Evolutionary conservation across 768 basidiomycete species (phyloP).

Genomic region (Mycena olivaceomarginata): DNA sequence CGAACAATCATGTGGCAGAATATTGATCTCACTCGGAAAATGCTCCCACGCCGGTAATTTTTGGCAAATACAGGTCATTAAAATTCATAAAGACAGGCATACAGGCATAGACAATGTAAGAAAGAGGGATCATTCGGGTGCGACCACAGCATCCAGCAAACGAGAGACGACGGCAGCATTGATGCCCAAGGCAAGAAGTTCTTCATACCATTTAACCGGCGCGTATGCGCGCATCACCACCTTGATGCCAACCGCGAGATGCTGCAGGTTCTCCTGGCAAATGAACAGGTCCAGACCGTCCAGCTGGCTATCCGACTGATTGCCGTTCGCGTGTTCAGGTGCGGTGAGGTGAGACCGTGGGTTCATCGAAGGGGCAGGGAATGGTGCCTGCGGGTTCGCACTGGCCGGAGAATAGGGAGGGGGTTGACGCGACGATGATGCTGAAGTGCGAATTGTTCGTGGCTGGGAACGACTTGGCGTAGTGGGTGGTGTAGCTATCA

Average conservation of each 20-base stretch:
- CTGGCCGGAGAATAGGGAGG: neutral
- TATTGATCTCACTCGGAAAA: no score
- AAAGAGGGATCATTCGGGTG: no score
- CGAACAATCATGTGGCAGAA: no score
- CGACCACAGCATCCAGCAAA: neutral
- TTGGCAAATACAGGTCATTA: no score
- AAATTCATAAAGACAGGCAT: no score
- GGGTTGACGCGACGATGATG: neutral
- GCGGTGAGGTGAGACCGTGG: no score
- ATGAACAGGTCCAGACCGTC: neutral
- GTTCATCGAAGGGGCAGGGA: no score
- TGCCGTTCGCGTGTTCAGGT: no score
- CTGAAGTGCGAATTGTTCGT: neutral
- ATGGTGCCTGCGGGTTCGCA: no score
- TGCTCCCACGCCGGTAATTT: no score
- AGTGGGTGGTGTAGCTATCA: neutral
- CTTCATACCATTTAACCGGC: conserved; percentile 18
- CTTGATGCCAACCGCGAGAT: neutral
- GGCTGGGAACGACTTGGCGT: neutral
- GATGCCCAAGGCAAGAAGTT: neutral
- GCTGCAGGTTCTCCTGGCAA: neutral
- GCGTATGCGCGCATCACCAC: neutral
- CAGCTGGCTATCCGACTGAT: no score
- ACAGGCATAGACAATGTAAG: no score
- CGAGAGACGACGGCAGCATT: neutral